Base-by-base conservation (phyloP, 2,329 filamentous ascomycete species). In the Aspergillus sp. region DNA sequence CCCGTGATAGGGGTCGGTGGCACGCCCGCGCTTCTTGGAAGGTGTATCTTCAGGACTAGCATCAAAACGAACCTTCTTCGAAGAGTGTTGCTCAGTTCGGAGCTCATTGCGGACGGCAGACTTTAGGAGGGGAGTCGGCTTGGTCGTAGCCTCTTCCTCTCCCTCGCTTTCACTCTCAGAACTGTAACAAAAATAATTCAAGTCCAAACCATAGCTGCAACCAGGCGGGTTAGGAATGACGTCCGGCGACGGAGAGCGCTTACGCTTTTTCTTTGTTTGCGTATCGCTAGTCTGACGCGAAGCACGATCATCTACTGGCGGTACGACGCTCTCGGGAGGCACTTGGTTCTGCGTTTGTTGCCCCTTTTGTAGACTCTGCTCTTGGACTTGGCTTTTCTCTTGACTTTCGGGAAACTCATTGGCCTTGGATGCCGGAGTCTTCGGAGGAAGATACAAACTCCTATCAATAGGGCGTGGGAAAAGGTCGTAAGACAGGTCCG, bases 211-310 rank as follows among this genome's bases (percentile, higher is more conserved):
- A 56, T 70, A 73, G 43, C 69, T 69, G 29, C 52, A 57, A 7
- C 65, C 67, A 9, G 55, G 48, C 6, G 69, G 69, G 46, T 71
- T 70, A 4, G 69, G 69, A 42, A 72, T 72, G 9, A 60, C 49
- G 36, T 70, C 63, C 12, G 67, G 69, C 33, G 66, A 66, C 4
- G 60, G 60, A n/a, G 58, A 56, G 7, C 67, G 63, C 51, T 68
- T 69, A 47, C 68, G 67, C 56, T 71, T 71, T 47, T 60, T 63
- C 27, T 55, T 45, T 30, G 32, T 32, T 10, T 5, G 30, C 30
- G 36, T 39, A 8, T 39, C 36, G 29, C 34, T 46, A 10, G 44
- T 12, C 5, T 50, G 32, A 29, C 28, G 40, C 12, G 35, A 39
- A 6, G 7, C 27, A 19, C 12, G 36, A 26, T 28, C 36, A 3